Base-by-base conservation (phyloP, 164 flowering plant species). In the Vitis amurensis region DNA sequence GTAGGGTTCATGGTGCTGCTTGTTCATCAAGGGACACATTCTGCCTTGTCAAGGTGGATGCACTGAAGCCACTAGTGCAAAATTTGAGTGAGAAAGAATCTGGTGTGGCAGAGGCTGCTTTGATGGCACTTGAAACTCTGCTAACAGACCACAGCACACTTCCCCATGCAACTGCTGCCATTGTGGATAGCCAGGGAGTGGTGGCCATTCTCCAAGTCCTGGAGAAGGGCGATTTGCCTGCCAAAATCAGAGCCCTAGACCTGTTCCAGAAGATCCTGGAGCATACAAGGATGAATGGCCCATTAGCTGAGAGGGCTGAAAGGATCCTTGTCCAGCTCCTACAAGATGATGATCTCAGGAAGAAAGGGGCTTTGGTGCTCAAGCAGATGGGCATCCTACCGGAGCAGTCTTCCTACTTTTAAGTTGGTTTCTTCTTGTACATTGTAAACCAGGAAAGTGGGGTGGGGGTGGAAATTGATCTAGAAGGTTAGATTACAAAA, bases 371-470 rank as follows among this genome's bases (percentile, higher is more conserved):
- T 66, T 23, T 67, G 62, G 75, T 76, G 50, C 75, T 71, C 37
- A 57, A 15, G 69, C 75, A 68, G 50, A 71, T 76, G 79, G 16
- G 49, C 0, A 10, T 71, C 31, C 37, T 76, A 27, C 79, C 79
- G 11, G 72, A 76, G 8, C 79, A 76, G 23, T 76, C 79, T 17
- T 76, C 79, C 11, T 76, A 71, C 53, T 76, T 76, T 66, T 70
- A 52, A 64, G 44, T 37, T 2, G 44, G 44, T 37, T 37, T 37
- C 44, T 37, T 37, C 6, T 37, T 37, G 44, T 37, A 37, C 44
- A 37, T 37, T 37, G 4, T 37, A 37, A 37, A 37, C 44, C 4
- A 37, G 44, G 44, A 37, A 37, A 37, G 44, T 37, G 27, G 27
- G 27, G 7, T 37, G 7, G 44, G 44, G 44, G 44, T 23, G 44